A percentile compares a stretch with the other conserved stretches of the same genome.
Evolutionary conservation across 2,329 filamentous ascomycete genomes (phyloP).

Genomic region (Madurella fahalii): DNA sequence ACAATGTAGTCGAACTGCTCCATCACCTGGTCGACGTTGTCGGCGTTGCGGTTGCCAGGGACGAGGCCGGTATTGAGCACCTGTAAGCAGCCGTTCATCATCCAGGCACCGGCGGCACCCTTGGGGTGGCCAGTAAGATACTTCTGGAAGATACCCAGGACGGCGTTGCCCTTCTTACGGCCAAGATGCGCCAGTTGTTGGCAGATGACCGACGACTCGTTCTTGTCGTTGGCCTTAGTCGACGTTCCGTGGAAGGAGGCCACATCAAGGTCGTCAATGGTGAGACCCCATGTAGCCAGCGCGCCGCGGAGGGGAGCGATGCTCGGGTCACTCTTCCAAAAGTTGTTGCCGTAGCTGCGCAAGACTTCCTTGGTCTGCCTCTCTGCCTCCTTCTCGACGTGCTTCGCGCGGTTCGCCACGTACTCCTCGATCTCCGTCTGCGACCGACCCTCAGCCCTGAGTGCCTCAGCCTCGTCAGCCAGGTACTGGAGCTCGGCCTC

Average conservation of each 20-base stretch:
- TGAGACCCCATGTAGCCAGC: constrained; percentile 95
- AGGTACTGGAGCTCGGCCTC: constrained; percentile 91
- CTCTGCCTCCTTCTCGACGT: constrained; percentile 83
- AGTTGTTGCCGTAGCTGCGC: constrained; percentile 91
- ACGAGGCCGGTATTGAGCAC: constrained; percentile 92
- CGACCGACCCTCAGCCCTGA: constrained; percentile 70
- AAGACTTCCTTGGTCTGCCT: constrained; percentile 92
- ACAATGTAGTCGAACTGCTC: constrained; percentile 98
- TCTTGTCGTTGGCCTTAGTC: constrained; percentile 98
- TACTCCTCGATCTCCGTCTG: constrained; percentile 78
- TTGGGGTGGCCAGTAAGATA: constrained; percentile 98
- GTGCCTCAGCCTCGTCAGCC: constrained; percentile 85
- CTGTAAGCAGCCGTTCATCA: constrained; percentile 98
- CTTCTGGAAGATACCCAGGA: constrained; percentile 98
- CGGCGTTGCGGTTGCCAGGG: constrained; percentile 94
- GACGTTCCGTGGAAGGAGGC: constrained; percentile 99
- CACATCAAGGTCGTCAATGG: constrained; percentile 89
- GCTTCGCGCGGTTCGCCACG: constrained; percentile 73
- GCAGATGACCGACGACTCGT: constrained; percentile 96
- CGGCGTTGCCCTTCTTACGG: constrained; percentile 91
- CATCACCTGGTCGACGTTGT: constrained; percentile 95
- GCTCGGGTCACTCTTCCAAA: constrained; percentile 93
- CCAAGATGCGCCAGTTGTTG: constrained; percentile 93
- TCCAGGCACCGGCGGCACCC: constrained; percentile 98
- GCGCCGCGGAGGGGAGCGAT: constrained; percentile 96